Base-by-base conservation (phyloP, 106 monocot species). In the Agapanthus africanus region DNA sequence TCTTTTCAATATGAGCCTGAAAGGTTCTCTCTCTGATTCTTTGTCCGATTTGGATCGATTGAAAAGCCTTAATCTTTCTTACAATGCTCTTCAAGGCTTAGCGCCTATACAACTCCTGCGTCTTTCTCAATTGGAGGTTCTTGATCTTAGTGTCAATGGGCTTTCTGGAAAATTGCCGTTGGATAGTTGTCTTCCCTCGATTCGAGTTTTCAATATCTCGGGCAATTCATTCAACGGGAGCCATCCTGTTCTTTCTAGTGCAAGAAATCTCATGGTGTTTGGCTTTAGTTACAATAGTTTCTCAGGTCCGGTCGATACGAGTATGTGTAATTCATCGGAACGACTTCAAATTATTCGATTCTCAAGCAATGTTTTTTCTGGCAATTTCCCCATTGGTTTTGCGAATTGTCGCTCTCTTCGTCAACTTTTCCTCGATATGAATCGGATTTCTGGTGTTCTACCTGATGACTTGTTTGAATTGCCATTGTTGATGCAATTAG, bases 101-200 rank as follows among this genome's bases (percentile, higher is more conserved):
- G 71, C 81, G 15, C 88, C 88, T 31, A n/a, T 23, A 27, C 28
- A 71, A 19, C 46, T 92, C 11, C 74, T 85, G 61, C 68, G n/a
- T 19, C 74, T 92, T 13, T 36, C 44, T 31, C 46, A 34, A 14
- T 40, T 92, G 69, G 70, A 76, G 57, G 18, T 60, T 18, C 85
- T 92, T 66, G 72, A 92, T 77, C 73, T 92, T 21, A 92, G 92
- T 70, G 30, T 4, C 50, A 92, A 92, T 71, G 16, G 31, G 7
- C 37, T 92, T 54, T 78, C 72, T 3, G 88, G 83, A 11, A 22
- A 18, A 11, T 39, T 85, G 25, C 80, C 92, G 0, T 14, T 57
- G 2, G 27, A 67, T 1, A 57, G 62, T 34, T 11, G 46, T 31
- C 74, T 91, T 59, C 80, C 76, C 2, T 70, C 77, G 14, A 68